Conservation (phyloP, 169 alveolate species). For the Perkinsus chesapeaki region DNA sequence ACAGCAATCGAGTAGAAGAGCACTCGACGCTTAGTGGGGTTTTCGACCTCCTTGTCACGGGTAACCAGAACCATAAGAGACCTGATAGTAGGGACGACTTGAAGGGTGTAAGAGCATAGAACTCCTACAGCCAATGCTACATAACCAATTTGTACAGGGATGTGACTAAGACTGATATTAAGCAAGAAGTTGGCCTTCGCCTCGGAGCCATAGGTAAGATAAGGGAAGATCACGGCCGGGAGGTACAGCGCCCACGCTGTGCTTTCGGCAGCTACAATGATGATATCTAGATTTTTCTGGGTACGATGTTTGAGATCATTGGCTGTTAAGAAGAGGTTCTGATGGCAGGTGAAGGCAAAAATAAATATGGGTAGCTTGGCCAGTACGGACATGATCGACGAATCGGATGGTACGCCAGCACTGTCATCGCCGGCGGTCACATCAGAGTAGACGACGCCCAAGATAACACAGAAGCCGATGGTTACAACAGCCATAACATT, state of each 20-base stretch:
- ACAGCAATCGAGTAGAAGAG: neutral
- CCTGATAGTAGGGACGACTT: neutral
- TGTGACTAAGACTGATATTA: neutral
- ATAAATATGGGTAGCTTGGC: neutral
- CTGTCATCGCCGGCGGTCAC: neutral
- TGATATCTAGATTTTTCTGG: neutral
- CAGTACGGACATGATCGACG: neutral
- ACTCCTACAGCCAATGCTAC: neutral
- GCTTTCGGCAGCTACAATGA: neutral
- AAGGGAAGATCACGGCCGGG: neutral
- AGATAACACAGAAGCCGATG: neutral
- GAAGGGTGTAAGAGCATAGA: neutral
- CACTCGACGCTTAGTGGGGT: neutral
- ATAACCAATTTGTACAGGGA: neutral
- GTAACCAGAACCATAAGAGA: neutral
- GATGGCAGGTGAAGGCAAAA: neutral
- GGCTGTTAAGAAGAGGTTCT: neutral
- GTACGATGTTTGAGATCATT: neutral
- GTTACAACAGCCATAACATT: neutral
- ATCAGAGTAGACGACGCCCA: neutral
- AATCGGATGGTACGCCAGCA: neutral
- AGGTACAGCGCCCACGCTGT: neutral
- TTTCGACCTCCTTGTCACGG: neutral
- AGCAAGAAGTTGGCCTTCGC: neutral
- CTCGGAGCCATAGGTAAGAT: neutral